A percentile compares a stretch with the other conserved stretches of the same genome.
Conservation (phyloP, 2,329 filamentous ascomycete species). For the Metarhizium anisopliae region DNA sequence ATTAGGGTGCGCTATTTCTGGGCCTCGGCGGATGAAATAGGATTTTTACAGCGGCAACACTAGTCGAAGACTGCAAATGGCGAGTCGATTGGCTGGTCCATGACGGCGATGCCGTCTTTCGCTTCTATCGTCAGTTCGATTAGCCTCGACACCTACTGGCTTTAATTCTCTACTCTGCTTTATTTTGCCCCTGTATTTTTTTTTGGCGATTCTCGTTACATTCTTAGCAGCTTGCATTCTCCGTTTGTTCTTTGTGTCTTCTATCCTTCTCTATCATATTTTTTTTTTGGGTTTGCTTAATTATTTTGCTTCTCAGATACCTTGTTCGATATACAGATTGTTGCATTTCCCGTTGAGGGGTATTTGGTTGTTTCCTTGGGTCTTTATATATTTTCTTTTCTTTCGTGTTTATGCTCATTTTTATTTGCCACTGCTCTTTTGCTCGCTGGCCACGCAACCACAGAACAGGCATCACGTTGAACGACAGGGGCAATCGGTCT, state of each 20-base stretch:
- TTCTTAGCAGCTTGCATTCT: slow-evolving; percentile 9
- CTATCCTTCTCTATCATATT: slow-evolving; percentile 10
- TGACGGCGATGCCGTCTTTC: slow-evolving; percentile 26
- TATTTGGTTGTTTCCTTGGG: background rate
- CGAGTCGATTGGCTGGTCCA: slow-evolving; percentile 43
- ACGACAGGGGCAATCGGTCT: background rate
- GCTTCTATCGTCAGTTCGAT: slow-evolving; percentile 31
- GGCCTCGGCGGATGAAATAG: slow-evolving; percentile 18
- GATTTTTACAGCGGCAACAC: slow-evolving; percentile 23
- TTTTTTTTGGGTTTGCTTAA: slow-evolving; percentile 13
- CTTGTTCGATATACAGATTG: slow-evolving; percentile 49
- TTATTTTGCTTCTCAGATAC: slow-evolving; percentile 38
- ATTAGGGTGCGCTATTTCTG: slow-evolving; percentile 13
- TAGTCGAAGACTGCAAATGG: slow-evolving; percentile 36
- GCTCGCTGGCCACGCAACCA: slow-evolving; percentile 3
- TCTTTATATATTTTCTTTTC: background rate
- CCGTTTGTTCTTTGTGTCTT: slow-evolving; percentile 16
- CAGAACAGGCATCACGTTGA: background rate
- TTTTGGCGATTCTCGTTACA: background rate
- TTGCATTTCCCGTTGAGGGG: slow-evolving; percentile 1
- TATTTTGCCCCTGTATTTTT: slow-evolving; percentile 1
- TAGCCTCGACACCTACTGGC: slow-evolving; percentile 28
- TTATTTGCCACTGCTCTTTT: background rate
- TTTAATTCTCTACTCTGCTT: slow-evolving; percentile 18
- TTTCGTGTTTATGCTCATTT: no score